Conservation (phyloP, 2,329 filamentous ascomycete species). For the Aspergillus vadensis region DNA sequence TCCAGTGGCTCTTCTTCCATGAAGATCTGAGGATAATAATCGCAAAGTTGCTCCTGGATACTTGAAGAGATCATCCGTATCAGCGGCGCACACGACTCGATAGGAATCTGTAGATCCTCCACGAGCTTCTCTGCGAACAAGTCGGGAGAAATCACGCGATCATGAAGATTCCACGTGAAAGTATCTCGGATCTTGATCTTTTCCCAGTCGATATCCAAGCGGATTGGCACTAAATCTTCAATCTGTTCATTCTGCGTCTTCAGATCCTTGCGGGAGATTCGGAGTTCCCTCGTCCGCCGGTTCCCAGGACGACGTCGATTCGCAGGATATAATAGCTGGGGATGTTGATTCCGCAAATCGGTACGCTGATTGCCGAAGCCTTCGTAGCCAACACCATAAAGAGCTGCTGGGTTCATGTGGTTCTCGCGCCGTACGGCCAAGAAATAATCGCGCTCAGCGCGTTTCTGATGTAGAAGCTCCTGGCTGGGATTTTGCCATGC, state of each 20-base stretch:
- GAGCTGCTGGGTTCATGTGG: conserved; percentile 57
- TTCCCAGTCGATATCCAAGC: conserved; percentile 91
- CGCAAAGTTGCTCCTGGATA: conserved; percentile 84
- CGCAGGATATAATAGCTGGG: conserved; percentile 75
- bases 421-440: conserved; percentile 62
- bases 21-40: conserved; percentile 90
- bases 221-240: conserved; percentile 87
- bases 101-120: conserved; percentile 78
- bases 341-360: conserved; percentile 64
- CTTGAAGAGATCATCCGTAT: conserved; percentile 67
- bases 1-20: conserved; percentile 89
- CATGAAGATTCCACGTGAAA: conserved; percentile 97
- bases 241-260: conserved; percentile 83
- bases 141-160: conserved; percentile 76
- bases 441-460: conserved; percentile 71
- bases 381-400: conserved; percentile 74
- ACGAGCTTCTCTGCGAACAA: conserved; percentile 86
- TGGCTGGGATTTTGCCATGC: conserved; percentile 57
- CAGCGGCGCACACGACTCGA: conserved; percentile 60
- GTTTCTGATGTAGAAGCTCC: conserved; percentile 63
- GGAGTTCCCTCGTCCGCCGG: conserved; percentile 71
- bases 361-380: conserved; percentile 88
- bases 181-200: conserved; percentile 95
- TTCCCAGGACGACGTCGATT: conserved; percentile 76
- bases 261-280: conserved; percentile 77